Base-by-base conservation (phyloP, 1,139 yeast genomes). In the Hyphopichia wangnamkhiaoensis region DNA sequence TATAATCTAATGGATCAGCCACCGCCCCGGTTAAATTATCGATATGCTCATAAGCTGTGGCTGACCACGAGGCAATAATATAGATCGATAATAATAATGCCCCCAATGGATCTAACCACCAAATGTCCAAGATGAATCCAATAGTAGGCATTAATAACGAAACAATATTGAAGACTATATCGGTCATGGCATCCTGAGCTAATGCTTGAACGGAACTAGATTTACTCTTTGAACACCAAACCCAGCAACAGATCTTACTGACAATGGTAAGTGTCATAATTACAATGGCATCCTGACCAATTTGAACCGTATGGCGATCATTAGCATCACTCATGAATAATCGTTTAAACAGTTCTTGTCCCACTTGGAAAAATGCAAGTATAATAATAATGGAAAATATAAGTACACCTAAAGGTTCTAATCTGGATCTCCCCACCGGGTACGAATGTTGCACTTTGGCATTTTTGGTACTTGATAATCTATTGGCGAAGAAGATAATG, bases 151-250 rank as follows among this genome's bases (percentile, higher is more conserved):
- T 83, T 16, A 84, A 50, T 32, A 86, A 70, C 1, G 93, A 84
- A 31, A 85, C 84, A 1, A 74, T 54, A 37, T 83, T 83, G 68
- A 86, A 86, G 3, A 84, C 74, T 33, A 85, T 78, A 59, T 86
- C 95, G 0, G 91, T 85, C 62, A 75, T 68, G 0, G 94, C 94
- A 61, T 86, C 95, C 56, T 84, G 93, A 1, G 93, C 89, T 40
- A 86, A 64, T 0, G 95, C 95, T 55, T 80, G 85, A 2, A 86
- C 84, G 0, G 90, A 80, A 13, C 85, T 78, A 10, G 89, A 82
- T 15, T 71, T 66, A 45, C 84, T 76, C n/a, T 70, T 64, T 23
- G 75, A 64, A 56, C 93, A 85, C 80, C 88, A 79, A 6, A 76
- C 28, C 71, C 78, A 86, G 53, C 89, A 82, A 1, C 68, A 73